A percentile compares a stretch with the other conserved stretches of the same genome.
These are phyloP conservation scores for Talaromyces stipitatus DNA, from an alignment of 495 filamentous ascomycete genomes.

Conservation along the genomic window DNA sequence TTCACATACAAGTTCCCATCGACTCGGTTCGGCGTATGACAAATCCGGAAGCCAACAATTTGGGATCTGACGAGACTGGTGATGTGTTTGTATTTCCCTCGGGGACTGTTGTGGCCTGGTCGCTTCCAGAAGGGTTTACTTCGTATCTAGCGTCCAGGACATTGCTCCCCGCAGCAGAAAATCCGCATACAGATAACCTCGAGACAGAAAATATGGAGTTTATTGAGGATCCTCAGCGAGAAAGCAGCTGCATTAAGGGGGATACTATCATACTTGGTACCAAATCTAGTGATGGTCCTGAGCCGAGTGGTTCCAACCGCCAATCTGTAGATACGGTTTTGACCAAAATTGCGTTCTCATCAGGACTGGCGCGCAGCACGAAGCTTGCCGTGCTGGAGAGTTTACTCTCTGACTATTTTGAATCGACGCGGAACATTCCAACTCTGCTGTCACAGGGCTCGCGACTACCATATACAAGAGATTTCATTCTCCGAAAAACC, in stretches of 20 bases:
- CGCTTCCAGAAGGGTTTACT: constrained; percentile 62
- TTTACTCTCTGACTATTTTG: constrained; percentile 73
- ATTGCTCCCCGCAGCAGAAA: constrained; percentile 65
- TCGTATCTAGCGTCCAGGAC: constrained; percentile 65
- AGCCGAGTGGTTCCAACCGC: constrained; percentile 11
- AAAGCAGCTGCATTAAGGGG: constrained; percentile 73
- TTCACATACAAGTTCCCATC: constrained; percentile 53
- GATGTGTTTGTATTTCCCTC: constrained; percentile 97
- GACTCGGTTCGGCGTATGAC: constrained; percentile 39
- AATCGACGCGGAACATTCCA: constrained; percentile 74
- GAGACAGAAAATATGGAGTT: constrained; percentile 93
- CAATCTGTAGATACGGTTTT: constrained; percentile 66
- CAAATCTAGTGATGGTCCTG: constrained; percentile 27
- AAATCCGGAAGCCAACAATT: constrained; percentile 50
- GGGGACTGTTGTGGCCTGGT: constrained; percentile 91
- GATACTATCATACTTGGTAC: constrained; percentile 89
- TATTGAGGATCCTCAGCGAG: constrained; percentile 62
- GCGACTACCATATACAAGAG: constrained; percentile 60
- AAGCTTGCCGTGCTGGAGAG: constrained; percentile 91
- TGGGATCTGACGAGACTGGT: constrained; percentile 58
- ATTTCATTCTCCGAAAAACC: constrained; percentile 84
- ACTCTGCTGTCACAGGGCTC: constrained; percentile 58
- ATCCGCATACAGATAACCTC: constrained; percentile 56
- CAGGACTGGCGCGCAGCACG: constrained; percentile 88
- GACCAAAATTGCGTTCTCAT: constrained; percentile 93